phyloP scores from a whole-genome alignment of 495 filamentous ascomycete genomes.

The Neurospora intermedia region DNA sequence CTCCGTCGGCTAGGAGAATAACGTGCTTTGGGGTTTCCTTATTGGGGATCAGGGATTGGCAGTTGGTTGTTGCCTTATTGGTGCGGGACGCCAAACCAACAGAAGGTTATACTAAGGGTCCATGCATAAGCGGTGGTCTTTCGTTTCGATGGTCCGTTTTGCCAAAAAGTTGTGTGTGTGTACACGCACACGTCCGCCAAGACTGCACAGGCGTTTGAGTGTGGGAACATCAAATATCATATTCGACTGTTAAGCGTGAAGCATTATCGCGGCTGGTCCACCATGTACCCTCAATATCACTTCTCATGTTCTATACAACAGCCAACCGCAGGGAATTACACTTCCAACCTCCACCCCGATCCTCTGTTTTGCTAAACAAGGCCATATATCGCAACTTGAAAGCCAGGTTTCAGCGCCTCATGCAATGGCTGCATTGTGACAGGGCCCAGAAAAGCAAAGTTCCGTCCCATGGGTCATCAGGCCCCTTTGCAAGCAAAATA shows the following conservation, averaged over 20 bases:
- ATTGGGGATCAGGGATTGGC: too few relatives aligned
- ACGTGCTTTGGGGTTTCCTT: too few relatives aligned
- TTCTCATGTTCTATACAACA: background rate
- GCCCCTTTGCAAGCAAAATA: background rate
- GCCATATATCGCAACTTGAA: background rate
- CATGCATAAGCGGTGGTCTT: too few relatives aligned
- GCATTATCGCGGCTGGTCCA: background rate
- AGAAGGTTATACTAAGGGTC: too few relatives aligned
- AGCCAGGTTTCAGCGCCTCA: background rate
- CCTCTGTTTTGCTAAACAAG: background rate
- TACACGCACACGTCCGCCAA: too few relatives aligned
- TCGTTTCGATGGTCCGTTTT: too few relatives aligned
- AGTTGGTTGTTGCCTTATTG: too few relatives aligned
- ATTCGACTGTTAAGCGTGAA: background rate
- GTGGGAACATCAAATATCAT: background rate
- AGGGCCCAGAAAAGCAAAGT: background rate
- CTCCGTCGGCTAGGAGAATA: too few relatives aligned
- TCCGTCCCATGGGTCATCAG: background rate
- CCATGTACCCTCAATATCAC: background rate
- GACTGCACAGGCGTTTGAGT: too few relatives aligned
- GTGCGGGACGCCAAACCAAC: too few relatives aligned
- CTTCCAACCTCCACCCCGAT: background rate
- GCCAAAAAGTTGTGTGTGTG: too few relatives aligned
- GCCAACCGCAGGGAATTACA: background rate
- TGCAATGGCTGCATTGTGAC: background rate